Base-by-base conservation (phyloP, 805 yeast genomes). In the Wickerhamomyces mucosus region DNA sequence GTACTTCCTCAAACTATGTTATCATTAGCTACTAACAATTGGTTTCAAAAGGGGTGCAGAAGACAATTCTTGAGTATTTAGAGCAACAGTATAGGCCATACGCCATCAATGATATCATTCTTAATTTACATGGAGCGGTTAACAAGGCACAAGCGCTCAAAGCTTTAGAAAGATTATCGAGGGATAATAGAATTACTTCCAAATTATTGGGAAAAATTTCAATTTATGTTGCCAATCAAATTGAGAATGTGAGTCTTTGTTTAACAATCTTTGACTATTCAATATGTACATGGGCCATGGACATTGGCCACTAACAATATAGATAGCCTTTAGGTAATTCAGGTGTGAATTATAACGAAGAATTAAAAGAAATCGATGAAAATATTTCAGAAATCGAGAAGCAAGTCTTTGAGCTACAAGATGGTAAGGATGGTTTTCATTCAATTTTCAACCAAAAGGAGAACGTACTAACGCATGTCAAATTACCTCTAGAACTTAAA, bases 61-160 rank as follows among this genome's bases (percentile, higher is more conserved):
- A 23, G 41, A 41, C 6, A 29, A 55, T 67, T 17, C 42, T 50
- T 25, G 41, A 53, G 4, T 70, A 70, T 34, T 40, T 70, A 31
- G 55, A 46, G 16, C 49, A 51, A 3, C 71, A 67, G 38, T 65
- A 63, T 38, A 50, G 70, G 15, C 75, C 76, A 3, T 69, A 63
- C 41, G 65, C 67, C 1, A 48, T 61, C 7, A 59, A 62, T 29
- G 76, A 70, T 43, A 55, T 70, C 8, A 43, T 63, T 4, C 56
- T 58, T 28, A 70, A 69, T 31, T 38, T 69, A 21, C 71, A 67
- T 31, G 64, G 59, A 23, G 53, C 51, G 23, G 36, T 65, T 2
- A 39, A 48, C 5, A 69, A 64, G 33, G 28, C 57, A 2, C 46
- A 45, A 6, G 57, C 61, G 27, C 23, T 46, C 0, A 59, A 54